A percentile compares a stretch with the other conserved stretches of the same genome.
Evolutionary conservation across 1,284 basidiomycete genomes (phyloP).

Genomic region (Singerocomus inundabilis): DNA sequence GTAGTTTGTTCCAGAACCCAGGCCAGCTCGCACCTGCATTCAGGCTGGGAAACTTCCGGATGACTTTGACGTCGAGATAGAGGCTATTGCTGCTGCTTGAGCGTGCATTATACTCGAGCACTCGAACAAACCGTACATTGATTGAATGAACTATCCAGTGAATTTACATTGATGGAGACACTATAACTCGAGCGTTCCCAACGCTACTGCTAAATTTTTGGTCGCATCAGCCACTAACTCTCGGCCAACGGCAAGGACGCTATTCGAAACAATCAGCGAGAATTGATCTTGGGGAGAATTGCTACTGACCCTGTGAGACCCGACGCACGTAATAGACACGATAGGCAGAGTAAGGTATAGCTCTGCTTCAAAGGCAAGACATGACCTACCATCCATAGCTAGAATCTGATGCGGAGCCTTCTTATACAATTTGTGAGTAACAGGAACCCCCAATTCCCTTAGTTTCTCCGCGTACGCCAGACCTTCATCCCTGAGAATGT

Average conservation of each 20-base stretch:
- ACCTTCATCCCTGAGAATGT: constrained; percentile 55
- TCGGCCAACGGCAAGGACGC: constrained; percentile 37
- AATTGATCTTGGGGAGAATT: constrained; percentile 2
- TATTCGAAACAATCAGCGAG: constrained; percentile 19
- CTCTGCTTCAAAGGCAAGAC: not conserved
- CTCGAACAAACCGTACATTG: not conserved
- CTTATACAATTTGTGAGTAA: constrained; percentile 44
- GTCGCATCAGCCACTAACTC: constrained; percentile 44
- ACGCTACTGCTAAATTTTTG: constrained; percentile 36
- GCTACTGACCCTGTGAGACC: constrained; percentile 25
- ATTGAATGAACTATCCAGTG: not conserved
- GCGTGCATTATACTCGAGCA: not conserved
- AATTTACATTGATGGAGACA: not conserved
- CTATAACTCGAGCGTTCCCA: constrained; percentile 20
- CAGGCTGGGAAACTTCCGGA: constrained; percentile 75
- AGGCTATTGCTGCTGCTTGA: constrained; percentile 58
- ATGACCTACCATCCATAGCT: constrained; percentile 46
- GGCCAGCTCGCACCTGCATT: constrained; percentile 79
- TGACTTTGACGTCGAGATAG: constrained; percentile 79
- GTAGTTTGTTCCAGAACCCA: constrained; percentile 54
- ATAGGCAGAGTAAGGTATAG: constrained; percentile 19
- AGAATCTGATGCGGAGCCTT: constrained; percentile 49
- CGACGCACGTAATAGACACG: not conserved
- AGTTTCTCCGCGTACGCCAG: constrained; percentile 50
- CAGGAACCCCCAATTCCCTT: constrained; percentile 41